Percentiles rank a stretch among this genome's conserved stretches.
phyloP scores from a whole-genome alignment of 352 stramenopile genomes.

The Phytophthora sp. region DNA sequence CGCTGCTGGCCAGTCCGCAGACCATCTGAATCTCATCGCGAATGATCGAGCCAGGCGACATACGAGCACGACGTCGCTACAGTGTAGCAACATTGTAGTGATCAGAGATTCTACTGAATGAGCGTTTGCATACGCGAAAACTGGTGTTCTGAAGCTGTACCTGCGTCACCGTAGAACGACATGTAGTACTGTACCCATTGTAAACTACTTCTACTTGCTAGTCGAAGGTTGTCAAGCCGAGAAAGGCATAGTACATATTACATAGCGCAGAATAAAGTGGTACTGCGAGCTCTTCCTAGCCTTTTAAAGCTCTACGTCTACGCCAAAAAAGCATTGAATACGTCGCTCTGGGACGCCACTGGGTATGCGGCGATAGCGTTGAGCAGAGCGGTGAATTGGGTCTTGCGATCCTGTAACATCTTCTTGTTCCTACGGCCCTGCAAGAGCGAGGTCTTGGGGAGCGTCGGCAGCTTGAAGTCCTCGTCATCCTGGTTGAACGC shows the following conservation, averaged over 20 bases:
- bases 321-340: slow-evolving; percentile 56
- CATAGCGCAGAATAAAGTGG: slow-evolving; percentile 28
- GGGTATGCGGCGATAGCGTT: slow-evolving; percentile 63
- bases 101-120: slow-evolving; percentile 6
- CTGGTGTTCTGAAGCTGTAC: not conserved
- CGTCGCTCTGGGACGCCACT: slow-evolving; percentile 49
- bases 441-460: slow-evolving; percentile 57
- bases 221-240: too few relatives aligned
- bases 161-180: not conserved
- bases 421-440: slow-evolving; percentile 59
- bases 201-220: too few relatives aligned
- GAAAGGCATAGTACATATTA: slow-evolving; percentile 27
- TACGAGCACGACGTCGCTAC: slow-evolving; percentile 13
- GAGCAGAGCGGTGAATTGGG: slow-evolving; percentile 59
- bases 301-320: slow-evolving; percentile 27
- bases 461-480: slow-evolving; percentile 50
- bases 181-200: too few relatives aligned
- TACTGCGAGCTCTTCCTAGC: slow-evolving; percentile 21
- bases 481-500: slow-evolving; percentile 52
- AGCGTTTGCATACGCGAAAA: not conserved
- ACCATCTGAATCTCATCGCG: slow-evolving; percentile 19
- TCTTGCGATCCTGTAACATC: slow-evolving; percentile 65
- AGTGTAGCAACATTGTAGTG: not conserved
- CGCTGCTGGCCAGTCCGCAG: slow-evolving; percentile 3
- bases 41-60: slow-evolving; percentile 1